Conservation (phyloP, 331 rosid genomes). For the Rosa hybrid region DNA sequence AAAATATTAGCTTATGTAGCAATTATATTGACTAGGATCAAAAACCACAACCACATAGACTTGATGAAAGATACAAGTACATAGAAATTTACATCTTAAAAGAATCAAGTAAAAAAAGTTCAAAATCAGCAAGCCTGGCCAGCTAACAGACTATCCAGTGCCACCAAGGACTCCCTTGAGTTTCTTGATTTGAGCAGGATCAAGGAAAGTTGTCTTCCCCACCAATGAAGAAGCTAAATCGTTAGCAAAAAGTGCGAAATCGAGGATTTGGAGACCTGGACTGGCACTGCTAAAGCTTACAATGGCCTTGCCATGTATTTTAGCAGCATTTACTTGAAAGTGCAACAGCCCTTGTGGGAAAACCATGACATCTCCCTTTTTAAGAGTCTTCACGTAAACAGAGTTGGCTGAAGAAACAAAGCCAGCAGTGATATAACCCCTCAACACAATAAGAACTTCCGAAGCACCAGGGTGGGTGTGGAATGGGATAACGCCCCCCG, state of each 20-base stretch:
- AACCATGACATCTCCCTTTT: slow-evolving; percentile 63
- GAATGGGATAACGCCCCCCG: slow-evolving; percentile 75
- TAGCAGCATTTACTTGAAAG: slow-evolving; percentile 57
- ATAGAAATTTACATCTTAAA: background rate
- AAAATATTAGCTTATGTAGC: background rate
- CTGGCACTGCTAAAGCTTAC: slow-evolving; percentile 58
- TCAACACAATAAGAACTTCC: slow-evolving; percentile 51
- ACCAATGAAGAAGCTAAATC: slow-evolving; percentile 55
- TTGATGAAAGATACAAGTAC: background rate
- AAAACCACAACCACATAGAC: background rate
- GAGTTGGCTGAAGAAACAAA: slow-evolving; percentile 60
- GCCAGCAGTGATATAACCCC: slow-evolving; percentile 62
- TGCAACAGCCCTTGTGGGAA: slow-evolving; percentile 89
- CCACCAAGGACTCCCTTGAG: slow-evolving; percentile 89
- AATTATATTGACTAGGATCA: background rate
- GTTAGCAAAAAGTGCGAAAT: slow-evolving; percentile 71
- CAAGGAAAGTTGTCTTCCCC: slow-evolving; percentile 63
- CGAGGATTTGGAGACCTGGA: slow-evolving; percentile 89
- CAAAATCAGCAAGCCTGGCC: slow-evolving; percentile 19
- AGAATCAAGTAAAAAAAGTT: background rate
- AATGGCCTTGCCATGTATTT: slow-evolving; percentile 37
- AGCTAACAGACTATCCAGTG: slow-evolving; percentile 31
- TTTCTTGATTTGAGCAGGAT: slow-evolving; percentile 58
- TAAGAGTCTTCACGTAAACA: slow-evolving; percentile 52
- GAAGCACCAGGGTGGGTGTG: slow-evolving; percentile 84